These are phyloP conservation scores for Phlebiopsis gigantea DNA, from an alignment of 768 basidiomycete genomes.

Conservation along the genomic window DNA sequence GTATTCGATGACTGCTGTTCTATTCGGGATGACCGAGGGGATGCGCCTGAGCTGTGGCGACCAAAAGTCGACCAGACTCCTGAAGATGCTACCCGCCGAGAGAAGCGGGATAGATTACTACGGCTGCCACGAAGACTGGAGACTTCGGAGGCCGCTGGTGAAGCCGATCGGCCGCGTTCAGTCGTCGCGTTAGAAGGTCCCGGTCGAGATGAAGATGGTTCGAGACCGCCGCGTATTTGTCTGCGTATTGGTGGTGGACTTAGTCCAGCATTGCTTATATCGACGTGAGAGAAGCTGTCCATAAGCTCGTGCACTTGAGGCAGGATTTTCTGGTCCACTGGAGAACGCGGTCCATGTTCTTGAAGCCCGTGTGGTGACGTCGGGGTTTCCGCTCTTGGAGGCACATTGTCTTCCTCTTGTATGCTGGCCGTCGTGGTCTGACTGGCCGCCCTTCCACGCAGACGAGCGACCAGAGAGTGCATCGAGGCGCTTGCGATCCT, in stretches of 20 bases:
- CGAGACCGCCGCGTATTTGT: neutral
- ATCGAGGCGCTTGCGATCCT: conserved; percentile 7
- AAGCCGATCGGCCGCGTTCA: neutral
- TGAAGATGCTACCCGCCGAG: neutral
- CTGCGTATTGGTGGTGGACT: conserved; percentile 7
- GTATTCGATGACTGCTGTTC: neutral
- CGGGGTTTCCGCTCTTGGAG: neutral
- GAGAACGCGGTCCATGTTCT: neutral
- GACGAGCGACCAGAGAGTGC: conserved; percentile 23
- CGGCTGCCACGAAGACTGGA: neutral
- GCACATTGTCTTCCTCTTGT: neutral
- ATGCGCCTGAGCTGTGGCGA: neutral
- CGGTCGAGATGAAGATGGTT: neutral
- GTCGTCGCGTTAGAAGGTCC: neutral
- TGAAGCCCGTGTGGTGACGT: neutral
- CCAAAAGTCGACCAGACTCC: conserved; percentile 11
- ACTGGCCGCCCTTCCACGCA: conserved; percentile 19
- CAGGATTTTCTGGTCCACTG: conserved; percentile 7
- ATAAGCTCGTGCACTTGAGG: conserved; percentile 10
- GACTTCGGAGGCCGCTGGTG: neutral
- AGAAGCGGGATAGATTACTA: conserved; percentile 3
- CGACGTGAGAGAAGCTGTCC: conserved; percentile 8
- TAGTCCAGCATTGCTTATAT: neutral
- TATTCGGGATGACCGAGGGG: neutral
- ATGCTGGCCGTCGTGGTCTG: conserved; percentile 7